Evolutionary conservation across 2,329 filamentous ascomycete species (phyloP), one percentile per base, ranked within the genome.

Genomic region (Decorospora gaudefroyi): DNA sequence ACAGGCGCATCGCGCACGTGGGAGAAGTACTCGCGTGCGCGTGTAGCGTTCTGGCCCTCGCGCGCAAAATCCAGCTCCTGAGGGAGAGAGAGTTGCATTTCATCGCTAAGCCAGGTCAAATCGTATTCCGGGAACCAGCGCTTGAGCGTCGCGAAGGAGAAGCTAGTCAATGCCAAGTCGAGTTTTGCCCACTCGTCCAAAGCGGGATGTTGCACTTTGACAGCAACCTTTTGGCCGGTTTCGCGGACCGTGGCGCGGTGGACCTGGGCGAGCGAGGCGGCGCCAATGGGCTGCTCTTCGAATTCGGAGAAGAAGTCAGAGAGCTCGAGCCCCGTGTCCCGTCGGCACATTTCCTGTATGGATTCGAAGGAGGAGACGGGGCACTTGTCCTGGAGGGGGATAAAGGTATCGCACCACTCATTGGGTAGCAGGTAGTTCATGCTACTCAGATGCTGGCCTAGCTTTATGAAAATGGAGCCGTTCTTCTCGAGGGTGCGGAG

Each of bases 81-180:
- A 0, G 93, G 93, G 5, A 99, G 74, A 2, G 90, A 96, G 13
- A 84, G 74, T 48, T 96, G 89, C 87, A 99, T 95, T 72, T 99
- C 93, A 6, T 85, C 84, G 1, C 90, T 91, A 7, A 99, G 76
- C 93, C 93, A 99, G 64, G 95, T 91, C 18, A 99, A 78, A 69
- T 99, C 93, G 70, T 99, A 99, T 60, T 97, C 91, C 2, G 95
- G 95, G 65, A 99, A 99, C 77, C 92, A 96, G 46, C 82, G 81
- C 72, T 95, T 96, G 48, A 99, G 75, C 0, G 86, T 93, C 8
- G 85, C 84, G 70, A 99, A 99, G 0, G 91, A 95, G 62, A 93
- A 95, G 25, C 82, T 77, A 4, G 93, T 99, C 49, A 99, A 76
- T 2, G 85, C 83, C 55, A 97, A 78, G 69, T 99, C 93, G 8